Conservation (phyloP, 208 protist genomes). For the Entamoeba nuttalli region DNA sequence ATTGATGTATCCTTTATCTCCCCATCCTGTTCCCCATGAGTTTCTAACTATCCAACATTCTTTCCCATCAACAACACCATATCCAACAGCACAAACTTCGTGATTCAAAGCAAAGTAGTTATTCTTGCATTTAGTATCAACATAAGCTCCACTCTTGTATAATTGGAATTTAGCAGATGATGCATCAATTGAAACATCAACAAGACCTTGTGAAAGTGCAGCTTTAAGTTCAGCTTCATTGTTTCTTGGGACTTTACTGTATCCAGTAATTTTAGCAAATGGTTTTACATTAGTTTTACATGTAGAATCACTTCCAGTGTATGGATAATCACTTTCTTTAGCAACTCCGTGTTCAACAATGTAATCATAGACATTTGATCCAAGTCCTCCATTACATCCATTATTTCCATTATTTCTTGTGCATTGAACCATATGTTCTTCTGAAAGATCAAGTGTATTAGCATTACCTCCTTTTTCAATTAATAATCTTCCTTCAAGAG, state of each 20-base stretch:
- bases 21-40: neutral
- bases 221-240: neutral
- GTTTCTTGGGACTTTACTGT: too few species aligned
- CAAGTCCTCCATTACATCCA: too few species aligned
- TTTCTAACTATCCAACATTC: conserved; percentile 11
- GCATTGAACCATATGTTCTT: neutral
- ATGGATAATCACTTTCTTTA: too few species aligned
- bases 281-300: too few species aligned
- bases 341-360: too few species aligned
- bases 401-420: too few species aligned
- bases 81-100: conserved; percentile 3
- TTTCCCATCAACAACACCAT: neutral
- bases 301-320: too few species aligned
- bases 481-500: neutral
- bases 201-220: neutral
- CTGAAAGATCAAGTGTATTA: neutral
- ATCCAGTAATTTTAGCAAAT: neutral
- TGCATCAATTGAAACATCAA: neutral
- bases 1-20: neutral
- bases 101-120: neutral
- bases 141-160: neutral
- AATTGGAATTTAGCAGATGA: neutral
- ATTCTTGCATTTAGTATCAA: neutral
- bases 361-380: too few species aligned
- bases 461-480: neutral